Evolutionary conservation across 2,329 filamentous ascomycete species (phyloP), one percentile per base, ranked within the genome.

Genomic region (Monosporascus sp.): DNA sequence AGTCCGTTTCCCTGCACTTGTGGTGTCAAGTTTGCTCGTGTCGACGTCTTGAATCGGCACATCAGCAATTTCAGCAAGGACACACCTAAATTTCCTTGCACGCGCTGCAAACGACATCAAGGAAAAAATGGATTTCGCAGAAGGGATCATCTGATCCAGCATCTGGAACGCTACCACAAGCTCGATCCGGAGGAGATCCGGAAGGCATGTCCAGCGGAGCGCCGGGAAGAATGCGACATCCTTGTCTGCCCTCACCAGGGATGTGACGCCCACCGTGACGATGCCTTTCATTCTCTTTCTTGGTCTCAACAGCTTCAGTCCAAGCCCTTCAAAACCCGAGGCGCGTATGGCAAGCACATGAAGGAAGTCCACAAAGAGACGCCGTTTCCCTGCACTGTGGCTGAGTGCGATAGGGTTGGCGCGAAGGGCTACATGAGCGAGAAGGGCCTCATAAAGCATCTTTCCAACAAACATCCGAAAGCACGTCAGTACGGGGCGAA

Each of bases 131-230:
- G 65, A 1, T 74, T 74, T 52, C 64, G 60, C 26, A 66, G 71
- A n/a, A 62, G 56, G 6, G 71, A 74, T 48, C 71, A 74, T 50
- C 58, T 74, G 0, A 54, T 58, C 4, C 71, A 74, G 27, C 72
- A 74, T 52, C 56, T 73, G 19, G 60, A 58, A 1, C 64, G 65
- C 0, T 73, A 72, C 47, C 72, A 74, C 56, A 65, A 69, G 38
- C 64, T 68, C 16, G 63, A 68, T 2, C 46, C 46, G 1, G 58
- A 58, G 9, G 51, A 58, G 19, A 51, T 60, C 11, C 5, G 45
- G 0, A 20, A 43, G 2, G n/a, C 11, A 19, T 55, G 11, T 5
- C 61, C 55, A 7, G 9, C 16, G 4, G 7, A 2, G 38, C 27
- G 2, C 22, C 3, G 31, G 24, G 26, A 2, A 20, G 43, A 16